Conservation (phyloP, 805 yeast genomes). For the Yarrowia osloensis region DNA sequence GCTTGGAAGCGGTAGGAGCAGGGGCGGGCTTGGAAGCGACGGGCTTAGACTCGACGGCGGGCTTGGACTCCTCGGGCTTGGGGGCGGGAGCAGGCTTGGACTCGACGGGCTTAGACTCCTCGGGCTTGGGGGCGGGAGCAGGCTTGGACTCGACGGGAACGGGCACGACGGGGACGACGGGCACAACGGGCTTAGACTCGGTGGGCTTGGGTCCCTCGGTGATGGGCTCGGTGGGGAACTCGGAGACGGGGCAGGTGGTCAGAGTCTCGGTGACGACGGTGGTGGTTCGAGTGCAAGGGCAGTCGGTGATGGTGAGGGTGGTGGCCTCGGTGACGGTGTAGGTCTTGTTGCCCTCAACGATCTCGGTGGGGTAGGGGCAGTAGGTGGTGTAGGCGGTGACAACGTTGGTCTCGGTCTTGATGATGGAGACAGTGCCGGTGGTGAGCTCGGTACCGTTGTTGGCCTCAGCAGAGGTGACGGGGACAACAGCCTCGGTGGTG, state of each 20-base stretch:
- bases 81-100: slow-evolving; percentile 29
- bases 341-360: slow-evolving; percentile 66
- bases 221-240: slow-evolving; percentile 31
- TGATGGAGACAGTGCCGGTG: slow-evolving; percentile 46
- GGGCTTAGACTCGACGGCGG: slow-evolving; percentile 32
- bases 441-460: slow-evolving; percentile 47
- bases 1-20: slow-evolving; percentile 32
- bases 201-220: slow-evolving; percentile 33
- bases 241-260: slow-evolving; percentile 40
- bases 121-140: slow-evolving; percentile 22
- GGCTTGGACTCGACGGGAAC: slow-evolving; percentile 34
- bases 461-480: slow-evolving; percentile 44
- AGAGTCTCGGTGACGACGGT: slow-evolving; percentile 40
- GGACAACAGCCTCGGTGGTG: slow-evolving; percentile 9
- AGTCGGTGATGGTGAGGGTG: slow-evolving; percentile 81
- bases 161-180: too few species aligned
- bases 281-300: slow-evolving; percentile 72
- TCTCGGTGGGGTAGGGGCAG: slow-evolving; percentile 75
- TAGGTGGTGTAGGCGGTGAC: slow-evolving; percentile 77
- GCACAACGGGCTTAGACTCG: slow-evolving; percentile 33
- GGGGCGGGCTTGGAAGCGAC: slow-evolving; percentile 27
- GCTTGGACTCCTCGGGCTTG: slow-evolving; percentile 8
- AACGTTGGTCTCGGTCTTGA: slow-evolving; percentile 44
- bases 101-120: slow-evolving; percentile 31
- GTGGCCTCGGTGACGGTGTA: slow-evolving; percentile 76